Conservation (phyloP, 2,329 filamentous ascomycete genomes). For the Calonectria henricotiae region DNA sequence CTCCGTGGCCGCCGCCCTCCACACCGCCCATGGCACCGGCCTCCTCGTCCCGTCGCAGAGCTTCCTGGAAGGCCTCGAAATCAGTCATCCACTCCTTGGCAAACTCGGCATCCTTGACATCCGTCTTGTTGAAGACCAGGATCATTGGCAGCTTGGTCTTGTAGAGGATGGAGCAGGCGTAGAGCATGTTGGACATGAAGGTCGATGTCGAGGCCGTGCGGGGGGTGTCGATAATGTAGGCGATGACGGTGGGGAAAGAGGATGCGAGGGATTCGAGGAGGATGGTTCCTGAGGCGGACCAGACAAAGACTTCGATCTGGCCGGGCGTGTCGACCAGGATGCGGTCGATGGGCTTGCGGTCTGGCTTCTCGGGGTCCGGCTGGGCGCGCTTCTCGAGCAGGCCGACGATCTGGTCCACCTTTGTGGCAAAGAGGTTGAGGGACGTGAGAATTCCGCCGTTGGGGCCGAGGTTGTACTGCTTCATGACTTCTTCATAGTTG, state of each 20-base stretch:
- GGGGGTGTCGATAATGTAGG: conserved; percentile 97
- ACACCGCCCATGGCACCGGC: conserved; percentile 82
- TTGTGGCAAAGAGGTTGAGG: conserved; percentile 96
- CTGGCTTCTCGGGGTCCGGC: conserved; percentile 74
- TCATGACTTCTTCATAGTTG: conserved; percentile 99
- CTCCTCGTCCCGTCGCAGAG: conserved; percentile 85
- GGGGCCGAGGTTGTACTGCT: conserved; percentile 96
- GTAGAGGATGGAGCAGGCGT: conserved; percentile 98
- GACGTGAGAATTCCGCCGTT: conserved; percentile 98
- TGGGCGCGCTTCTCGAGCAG: conserved; percentile 91
- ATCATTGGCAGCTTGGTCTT: conserved; percentile 99
- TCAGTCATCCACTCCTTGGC: conserved; percentile 99
- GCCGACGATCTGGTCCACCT: conserved; percentile 94
- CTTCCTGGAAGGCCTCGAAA: conserved; percentile 94
- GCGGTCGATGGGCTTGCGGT: conserved; percentile 79
- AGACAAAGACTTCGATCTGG: conserved; percentile 99
- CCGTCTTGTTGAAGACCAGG: conserved; percentile 98
- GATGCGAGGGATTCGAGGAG: conserved; percentile 93
- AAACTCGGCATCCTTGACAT: conserved; percentile 91
- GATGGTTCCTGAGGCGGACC: conserved; percentile 96
- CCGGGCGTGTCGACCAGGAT: conserved; percentile 96
- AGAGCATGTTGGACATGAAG: conserved; percentile 99
- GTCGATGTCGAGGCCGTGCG: conserved; percentile 93
- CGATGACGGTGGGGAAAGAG: conserved; percentile 96
- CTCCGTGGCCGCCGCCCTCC: conserved; percentile 79